phyloP scores from a whole-genome alignment of 2,329 filamentous ascomycete species.

The Apiospora marii region DNA sequence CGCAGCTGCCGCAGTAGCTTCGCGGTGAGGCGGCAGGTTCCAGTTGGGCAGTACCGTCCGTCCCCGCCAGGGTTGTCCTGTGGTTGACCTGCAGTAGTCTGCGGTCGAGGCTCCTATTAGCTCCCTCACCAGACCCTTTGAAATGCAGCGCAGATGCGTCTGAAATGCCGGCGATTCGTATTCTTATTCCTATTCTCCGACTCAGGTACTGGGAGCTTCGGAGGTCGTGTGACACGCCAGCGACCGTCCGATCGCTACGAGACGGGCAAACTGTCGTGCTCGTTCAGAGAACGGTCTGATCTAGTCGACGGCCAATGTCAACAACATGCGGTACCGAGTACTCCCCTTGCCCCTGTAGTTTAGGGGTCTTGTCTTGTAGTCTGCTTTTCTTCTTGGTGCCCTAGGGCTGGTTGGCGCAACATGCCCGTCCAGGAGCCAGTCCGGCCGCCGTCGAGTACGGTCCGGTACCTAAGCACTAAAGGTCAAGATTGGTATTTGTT shows the following conservation, averaged over 20 bases:
- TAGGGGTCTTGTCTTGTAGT: background rate
- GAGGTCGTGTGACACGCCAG: slow-evolving; percentile 13
- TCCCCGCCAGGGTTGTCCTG: slow-evolving; percentile 4
- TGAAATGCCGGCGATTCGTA: slow-evolving; percentile 1
- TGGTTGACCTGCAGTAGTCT: slow-evolving; percentile 17
- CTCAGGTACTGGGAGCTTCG: slow-evolving; percentile 1
- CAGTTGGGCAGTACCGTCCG: slow-evolving; percentile 4
- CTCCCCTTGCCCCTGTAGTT: background rate
- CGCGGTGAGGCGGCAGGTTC: slow-evolving; percentile 18
- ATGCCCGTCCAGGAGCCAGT: background rate
- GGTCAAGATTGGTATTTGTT: background rate
- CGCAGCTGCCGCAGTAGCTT: slow-evolving; percentile 9
- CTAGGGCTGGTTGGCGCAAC: background rate
- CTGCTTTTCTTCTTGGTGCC: background rate
- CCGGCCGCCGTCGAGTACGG: background rate
- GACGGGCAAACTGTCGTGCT: slow-evolving; percentile 2
- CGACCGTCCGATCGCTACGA: slow-evolving; percentile 9
- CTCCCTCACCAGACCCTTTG: background rate
- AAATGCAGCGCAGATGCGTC: background rate
- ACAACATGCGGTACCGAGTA: background rate
- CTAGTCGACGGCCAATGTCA: slow-evolving; percentile 2
- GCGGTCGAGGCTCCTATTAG: slow-evolving; percentile 13
- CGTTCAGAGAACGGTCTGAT: slow-evolving; percentile 16
- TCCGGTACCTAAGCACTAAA: background rate
- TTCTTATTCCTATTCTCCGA: slow-evolving; percentile 19